phyloP scores from a whole-genome alignment of 1,139 yeast species.

The Yamadazyma atmosphaerica region DNA sequence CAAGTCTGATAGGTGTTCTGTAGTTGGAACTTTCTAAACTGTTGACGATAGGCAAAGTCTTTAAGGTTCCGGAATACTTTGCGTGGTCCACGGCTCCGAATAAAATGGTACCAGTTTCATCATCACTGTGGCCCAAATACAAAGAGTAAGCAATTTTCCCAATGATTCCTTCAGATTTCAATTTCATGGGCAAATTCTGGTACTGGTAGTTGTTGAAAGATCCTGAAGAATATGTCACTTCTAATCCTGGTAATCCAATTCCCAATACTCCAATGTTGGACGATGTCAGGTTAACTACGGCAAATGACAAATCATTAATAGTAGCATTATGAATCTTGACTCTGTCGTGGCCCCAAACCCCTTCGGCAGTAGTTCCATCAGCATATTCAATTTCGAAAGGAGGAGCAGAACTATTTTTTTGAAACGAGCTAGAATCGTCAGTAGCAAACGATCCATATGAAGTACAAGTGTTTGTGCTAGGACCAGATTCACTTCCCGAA shows the following conservation, averaged over 20 bases:
- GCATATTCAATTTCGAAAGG: conserved; percentile 55
- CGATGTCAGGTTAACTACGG: conserved; percentile 44
- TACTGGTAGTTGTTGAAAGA: conserved; percentile 18
- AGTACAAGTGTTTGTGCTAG: conserved; percentile 31
- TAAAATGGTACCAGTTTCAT: conserved; percentile 43
- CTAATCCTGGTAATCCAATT: conserved; percentile 26
- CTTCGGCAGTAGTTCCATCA: conserved; percentile 33
- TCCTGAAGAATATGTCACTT: conserved; percentile 20
- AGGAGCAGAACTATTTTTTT: conserved; percentile 32
- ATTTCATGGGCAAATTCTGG: conserved; percentile 30
- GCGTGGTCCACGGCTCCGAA: conserved; percentile 62
- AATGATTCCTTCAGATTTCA: conserved; percentile 46
- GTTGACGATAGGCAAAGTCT: conserved; percentile 31
- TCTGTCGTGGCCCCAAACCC: conserved; percentile 66
- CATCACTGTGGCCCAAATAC: conserved; percentile 40
- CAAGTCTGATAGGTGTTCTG: conserved; percentile 25
- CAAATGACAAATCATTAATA: conserved; percentile 47
- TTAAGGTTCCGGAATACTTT: conserved; percentile 48
- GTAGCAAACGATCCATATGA: conserved; percentile 42
- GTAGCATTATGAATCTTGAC: conserved; percentile 18
- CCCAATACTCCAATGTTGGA: conserved; percentile 51
- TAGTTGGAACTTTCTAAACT: conserved; percentile 18
- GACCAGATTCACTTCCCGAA: conserved; percentile 5
- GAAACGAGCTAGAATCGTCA: conserved; percentile 31
- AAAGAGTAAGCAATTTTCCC: conserved; percentile 51